Conservation (phyloP, 495 filamentous ascomycete species). For the Podospora appendiculata region DNA sequence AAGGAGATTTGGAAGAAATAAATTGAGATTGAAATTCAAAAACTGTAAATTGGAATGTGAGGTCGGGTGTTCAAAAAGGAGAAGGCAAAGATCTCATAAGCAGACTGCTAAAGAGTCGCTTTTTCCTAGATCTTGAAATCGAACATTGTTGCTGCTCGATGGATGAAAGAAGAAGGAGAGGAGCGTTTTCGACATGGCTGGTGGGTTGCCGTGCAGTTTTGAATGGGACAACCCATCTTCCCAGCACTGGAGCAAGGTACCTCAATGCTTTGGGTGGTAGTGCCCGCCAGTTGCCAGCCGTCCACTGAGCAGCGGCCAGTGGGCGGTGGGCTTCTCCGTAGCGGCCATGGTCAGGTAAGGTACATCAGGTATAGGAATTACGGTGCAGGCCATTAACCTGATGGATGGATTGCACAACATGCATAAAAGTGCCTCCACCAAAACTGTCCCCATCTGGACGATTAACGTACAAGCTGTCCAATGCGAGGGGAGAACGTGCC, state of each 20-base stretch:
- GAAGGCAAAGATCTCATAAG: conserved; percentile 33
- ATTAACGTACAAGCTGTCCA: background rate
- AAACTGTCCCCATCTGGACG: background rate
- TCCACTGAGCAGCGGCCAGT: background rate
- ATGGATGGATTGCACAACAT: no score
- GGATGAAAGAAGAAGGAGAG: conserved; percentile 25
- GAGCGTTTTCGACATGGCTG: conserved; percentile 23
- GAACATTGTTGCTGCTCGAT: conserved; percentile 42
- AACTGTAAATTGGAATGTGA: conserved; percentile 2
- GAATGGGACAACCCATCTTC: conserved; percentile 17
- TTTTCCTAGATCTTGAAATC: conserved; percentile 39
- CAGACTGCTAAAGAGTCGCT: conserved; percentile 40
- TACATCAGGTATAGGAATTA: no score
- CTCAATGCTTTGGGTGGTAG: conserved; percentile 5
- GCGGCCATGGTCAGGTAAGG: no score
- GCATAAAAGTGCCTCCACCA: background rate
- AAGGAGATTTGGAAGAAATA: background rate
- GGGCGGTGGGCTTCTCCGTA: no score
- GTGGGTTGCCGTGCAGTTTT: conserved; percentile 37
- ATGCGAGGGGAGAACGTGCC: background rate
- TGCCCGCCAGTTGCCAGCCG: conserved; percentile 4
- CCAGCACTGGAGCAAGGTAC: background rate
- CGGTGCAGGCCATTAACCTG: no score
- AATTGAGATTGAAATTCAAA: conserved; percentile 8
- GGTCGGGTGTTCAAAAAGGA: conserved; percentile 4